Conservation (phyloP, 371 early-diverging fungal genomes). For the Batkoa obscura region DNA sequence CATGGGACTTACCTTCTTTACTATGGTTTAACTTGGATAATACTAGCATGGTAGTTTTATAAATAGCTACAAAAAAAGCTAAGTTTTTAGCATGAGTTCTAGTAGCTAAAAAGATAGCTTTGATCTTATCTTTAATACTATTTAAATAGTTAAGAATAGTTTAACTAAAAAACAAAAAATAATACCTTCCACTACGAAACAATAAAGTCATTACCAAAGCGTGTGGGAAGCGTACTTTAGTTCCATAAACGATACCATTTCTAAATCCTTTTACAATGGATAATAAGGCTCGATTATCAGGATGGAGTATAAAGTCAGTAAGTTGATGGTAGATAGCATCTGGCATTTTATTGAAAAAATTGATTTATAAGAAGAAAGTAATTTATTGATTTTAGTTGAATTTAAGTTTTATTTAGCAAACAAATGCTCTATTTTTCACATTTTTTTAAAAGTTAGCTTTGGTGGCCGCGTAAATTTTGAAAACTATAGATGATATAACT, state of each 20-base stretch:
- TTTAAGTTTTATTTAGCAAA: no score
- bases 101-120: slow-evolving; percentile 70
- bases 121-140: slow-evolving; percentile 47
- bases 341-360: no score
- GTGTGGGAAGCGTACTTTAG: slow-evolving; percentile 92
- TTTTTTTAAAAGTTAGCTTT: no score
- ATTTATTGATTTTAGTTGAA: no score
- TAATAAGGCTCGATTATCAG: slow-evolving; percentile 58
- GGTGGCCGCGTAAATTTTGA: no score
- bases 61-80: slow-evolving; percentile 80
- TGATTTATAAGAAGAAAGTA: no score
- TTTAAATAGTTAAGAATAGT: no score
- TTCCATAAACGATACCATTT: slow-evolving; percentile 91
- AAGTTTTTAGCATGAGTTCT: slow-evolving; percentile 76
- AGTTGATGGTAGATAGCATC: no score
- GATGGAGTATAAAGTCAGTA: slow-evolving; percentile 32
- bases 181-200: slow-evolving; percentile 75
- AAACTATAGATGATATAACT: no score
- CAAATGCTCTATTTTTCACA: no score
- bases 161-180: neutral
- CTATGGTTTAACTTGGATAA: slow-evolving; percentile 38
- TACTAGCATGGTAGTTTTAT: slow-evolving; percentile 71
- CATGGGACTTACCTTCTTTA: slow-evolving; percentile 54
- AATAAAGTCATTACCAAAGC: slow-evolving; percentile 94
- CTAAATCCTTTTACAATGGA: slow-evolving; percentile 83